Percentiles rank a stretch among this genome's conserved stretches.
These are phyloP conservation scores for Colletotrichum sp. DNA, from an alignment of 2,329 filamentous ascomycete genomes.

Conservation along the genomic window DNA sequence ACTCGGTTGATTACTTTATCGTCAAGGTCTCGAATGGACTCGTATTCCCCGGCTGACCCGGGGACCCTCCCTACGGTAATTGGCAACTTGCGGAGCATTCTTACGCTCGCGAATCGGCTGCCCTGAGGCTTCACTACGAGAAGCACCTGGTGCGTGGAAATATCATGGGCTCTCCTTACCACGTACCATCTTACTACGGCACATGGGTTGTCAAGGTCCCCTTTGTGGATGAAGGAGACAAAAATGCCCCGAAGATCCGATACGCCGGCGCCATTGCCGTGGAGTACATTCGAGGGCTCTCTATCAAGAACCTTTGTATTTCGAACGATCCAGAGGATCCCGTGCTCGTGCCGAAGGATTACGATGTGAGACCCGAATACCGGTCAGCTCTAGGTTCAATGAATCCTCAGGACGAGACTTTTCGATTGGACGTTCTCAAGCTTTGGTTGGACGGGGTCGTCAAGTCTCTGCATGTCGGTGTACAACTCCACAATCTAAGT, in stretches of 20 bases:
- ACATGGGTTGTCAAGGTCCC: not conserved
- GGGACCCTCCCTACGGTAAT: not conserved
- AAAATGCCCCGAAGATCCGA: too few species aligned
- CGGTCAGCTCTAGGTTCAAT: not conserved
- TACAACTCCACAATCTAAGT: accelerated
- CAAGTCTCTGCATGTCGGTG: not conserved
- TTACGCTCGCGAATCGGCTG: not conserved
- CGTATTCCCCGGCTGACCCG: too few species aligned
- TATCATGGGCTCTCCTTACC: not conserved
- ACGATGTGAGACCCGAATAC: too few species aligned
- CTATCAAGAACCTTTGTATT: not conserved
- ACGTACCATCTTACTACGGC: not conserved
- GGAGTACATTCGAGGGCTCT: not conserved
- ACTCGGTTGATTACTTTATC: too few species aligned
- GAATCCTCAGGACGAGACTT: not conserved
- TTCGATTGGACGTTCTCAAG: not conserved
- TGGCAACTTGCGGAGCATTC: not conserved
- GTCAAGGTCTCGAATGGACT: too few species aligned
- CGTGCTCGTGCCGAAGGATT: too few species aligned
- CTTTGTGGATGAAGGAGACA: too few species aligned
- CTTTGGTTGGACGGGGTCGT: not conserved
- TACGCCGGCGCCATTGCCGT: not conserved
- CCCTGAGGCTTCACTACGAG: not conserved
- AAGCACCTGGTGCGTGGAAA: not conserved
- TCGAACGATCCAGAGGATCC: too few species aligned